These are phyloP conservation scores for Moesziomyces parantarcticus DNA, from an alignment of 1,284 basidiomycete species.

Conservation along the genomic window DNA sequence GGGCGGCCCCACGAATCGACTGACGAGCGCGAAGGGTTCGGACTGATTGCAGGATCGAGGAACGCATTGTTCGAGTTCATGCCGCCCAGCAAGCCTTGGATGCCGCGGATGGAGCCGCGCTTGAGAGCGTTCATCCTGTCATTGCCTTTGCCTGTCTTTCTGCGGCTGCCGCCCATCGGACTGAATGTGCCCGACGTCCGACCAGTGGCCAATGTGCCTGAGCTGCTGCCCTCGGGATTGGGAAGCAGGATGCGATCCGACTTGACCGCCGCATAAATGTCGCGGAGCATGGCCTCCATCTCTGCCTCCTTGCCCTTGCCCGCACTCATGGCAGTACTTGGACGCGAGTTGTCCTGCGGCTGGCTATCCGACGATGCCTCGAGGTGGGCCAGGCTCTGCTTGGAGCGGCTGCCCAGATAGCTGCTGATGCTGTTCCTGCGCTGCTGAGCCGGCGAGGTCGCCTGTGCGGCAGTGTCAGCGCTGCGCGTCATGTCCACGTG, in stretches of 20 bases:
- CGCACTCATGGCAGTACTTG: constrained; percentile 16
- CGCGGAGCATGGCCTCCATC: constrained; percentile 71
- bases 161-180: constrained; percentile 13
- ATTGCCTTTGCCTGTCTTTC: constrained; percentile 54
- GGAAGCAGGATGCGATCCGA: constrained; percentile 90
- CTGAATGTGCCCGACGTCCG: constrained; percentile 22
- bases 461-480: constrained; percentile 8
- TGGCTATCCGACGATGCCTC: constrained; percentile 20
- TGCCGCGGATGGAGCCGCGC: constrained; percentile 85
- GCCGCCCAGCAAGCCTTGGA: constrained; percentile 78
- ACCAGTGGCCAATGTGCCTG: constrained; percentile 11
- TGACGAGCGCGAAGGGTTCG: constrained; percentile 39
- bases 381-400: constrained; percentile 22
- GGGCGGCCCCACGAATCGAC: constrained; percentile 43
- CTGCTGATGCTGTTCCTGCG: constrained; percentile 27
- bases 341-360: constrained; percentile 10
- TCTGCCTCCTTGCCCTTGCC: constrained; percentile 29
- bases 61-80: constrained; percentile 4
- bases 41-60: constrained; percentile 16
- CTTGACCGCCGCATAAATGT: constrained; percentile 93
- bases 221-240: constrained; percentile 26
- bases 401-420: constrained; percentile 18
- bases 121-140: constrained; percentile 79
- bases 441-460: constrained; percentile 8
- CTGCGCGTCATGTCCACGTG: constrained; percentile 9